Conservation (phyloP, 208 protist species). For the Naegleria fowleri region DNA sequence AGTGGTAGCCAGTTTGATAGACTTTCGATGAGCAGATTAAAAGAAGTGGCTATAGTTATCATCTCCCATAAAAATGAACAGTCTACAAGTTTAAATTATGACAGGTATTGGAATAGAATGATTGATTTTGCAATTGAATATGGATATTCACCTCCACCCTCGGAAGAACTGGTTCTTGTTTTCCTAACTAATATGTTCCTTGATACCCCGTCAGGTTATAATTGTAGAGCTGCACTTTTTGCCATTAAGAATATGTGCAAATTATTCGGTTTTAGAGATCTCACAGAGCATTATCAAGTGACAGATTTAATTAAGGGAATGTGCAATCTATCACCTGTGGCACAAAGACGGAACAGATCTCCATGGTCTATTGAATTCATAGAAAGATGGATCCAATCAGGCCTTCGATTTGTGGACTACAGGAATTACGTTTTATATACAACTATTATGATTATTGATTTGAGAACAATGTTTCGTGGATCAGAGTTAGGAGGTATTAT, state of each 20-base stretch:
- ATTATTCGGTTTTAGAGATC: not conserved
- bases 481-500: not conserved
- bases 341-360: not conserved
- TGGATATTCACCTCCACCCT: not conserved
- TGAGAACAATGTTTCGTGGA: not conserved
- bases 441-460: not conserved
- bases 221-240: not conserved
- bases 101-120: not conserved
- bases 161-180: not conserved
- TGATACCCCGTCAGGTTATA: not conserved
- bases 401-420: not conserved
- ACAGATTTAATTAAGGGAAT: not conserved
- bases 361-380: not conserved
- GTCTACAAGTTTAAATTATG: not conserved
- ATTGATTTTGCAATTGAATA: not conserved
- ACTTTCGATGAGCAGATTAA: not conserved
- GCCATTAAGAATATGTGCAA: not conserved
- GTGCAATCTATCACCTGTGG: not conserved
- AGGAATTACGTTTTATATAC: not conserved
- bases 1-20: not conserved
- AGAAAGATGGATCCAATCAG: not conserved
- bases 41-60: no score
- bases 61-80: no score
- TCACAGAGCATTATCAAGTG: not conserved
- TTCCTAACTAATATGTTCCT: not conserved